Conservation (phyloP, 805 yeast species). For the Metschnikowia lachancei region DNA sequence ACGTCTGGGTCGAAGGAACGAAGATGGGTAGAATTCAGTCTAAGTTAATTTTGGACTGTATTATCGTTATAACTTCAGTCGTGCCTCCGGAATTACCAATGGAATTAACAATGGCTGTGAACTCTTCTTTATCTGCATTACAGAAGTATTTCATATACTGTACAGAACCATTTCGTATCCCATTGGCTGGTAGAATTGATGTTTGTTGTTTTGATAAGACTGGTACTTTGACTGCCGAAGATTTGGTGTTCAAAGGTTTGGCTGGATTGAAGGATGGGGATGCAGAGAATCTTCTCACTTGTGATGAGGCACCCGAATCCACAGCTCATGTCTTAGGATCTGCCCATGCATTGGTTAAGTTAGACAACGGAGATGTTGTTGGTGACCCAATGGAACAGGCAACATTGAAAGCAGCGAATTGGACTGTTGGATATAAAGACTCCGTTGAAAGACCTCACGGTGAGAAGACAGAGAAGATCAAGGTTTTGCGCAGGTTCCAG, state of each 20-base stretch:
- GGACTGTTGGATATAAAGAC: constrained; percentile 81
- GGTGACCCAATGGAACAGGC: constrained; percentile 99
- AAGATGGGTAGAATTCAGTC: constrained; percentile 93
- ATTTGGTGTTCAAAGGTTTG: constrained; percentile 90
- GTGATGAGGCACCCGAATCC: constrained; percentile 63
- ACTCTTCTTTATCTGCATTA: constrained; percentile 82
- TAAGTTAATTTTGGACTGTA: constrained; percentile 91
- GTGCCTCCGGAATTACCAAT: constrained; percentile 99
- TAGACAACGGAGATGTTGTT: constrained; percentile 95
- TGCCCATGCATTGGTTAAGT: constrained; percentile 90
- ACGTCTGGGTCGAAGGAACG: constrained; percentile 98
- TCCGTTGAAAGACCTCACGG: constrained; percentile 48
- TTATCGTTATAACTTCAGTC: constrained; percentile 91
- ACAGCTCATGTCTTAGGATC: constrained; percentile 81
- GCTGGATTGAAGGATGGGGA: constrained; percentile 69
- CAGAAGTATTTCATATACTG: constrained; percentile 88
- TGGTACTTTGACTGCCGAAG: constrained; percentile 97
- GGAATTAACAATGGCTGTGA: constrained; percentile 98
- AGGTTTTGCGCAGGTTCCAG: constrained; percentile 90
- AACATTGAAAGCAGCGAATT: constrained; percentile 80
- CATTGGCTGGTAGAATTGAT: constrained; percentile 95
- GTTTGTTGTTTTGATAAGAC: constrained; percentile 98
- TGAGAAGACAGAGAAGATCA: constrained; percentile 47
- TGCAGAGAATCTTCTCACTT: constrained; percentile 52
- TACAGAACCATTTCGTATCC: constrained; percentile 98